phyloP scores from a whole-genome alignment of 805 yeast genomes.

The Suhomyces kilbournensis region DNA sequence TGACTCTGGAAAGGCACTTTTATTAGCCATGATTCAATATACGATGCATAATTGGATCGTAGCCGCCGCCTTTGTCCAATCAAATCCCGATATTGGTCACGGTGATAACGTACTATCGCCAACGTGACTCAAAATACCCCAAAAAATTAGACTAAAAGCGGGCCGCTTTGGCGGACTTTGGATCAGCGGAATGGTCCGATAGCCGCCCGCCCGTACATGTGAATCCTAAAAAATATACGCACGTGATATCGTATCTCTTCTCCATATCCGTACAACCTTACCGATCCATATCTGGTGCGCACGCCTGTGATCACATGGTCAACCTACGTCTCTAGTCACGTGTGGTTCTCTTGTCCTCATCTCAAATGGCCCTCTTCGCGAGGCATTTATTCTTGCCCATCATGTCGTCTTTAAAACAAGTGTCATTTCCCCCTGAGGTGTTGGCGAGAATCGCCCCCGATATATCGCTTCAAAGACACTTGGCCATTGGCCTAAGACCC shows the following conservation, averaged over 20 bases:
- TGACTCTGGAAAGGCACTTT: not conserved
- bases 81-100: not conserved
- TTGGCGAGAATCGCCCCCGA: slow-evolving; percentile 85
- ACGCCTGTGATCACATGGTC: not conserved
- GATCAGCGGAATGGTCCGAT: not conserved
- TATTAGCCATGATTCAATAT: not conserved
- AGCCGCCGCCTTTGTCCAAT: not conserved
- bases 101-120: slow-evolving; percentile 2
- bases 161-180: slow-evolving; percentile 1
- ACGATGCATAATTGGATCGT: not conserved
- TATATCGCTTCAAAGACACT: slow-evolving; percentile 72
- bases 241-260: not conserved
- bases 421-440: slow-evolving; percentile 72
- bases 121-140: not conserved
- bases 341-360: not conserved
- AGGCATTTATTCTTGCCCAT: not conserved
- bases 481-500: slow-evolving; percentile 75
- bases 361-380: not conserved
- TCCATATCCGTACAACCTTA: not conserved
- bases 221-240: not conserved
- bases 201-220: not conserved
- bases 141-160: not conserved
- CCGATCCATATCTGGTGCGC: not conserved
- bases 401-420: slow-evolving; percentile 6
- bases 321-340: not conserved